Conservation (phyloP, 2,329 filamentous ascomycete genomes). For the Aaosphaeria arxii region DNA sequence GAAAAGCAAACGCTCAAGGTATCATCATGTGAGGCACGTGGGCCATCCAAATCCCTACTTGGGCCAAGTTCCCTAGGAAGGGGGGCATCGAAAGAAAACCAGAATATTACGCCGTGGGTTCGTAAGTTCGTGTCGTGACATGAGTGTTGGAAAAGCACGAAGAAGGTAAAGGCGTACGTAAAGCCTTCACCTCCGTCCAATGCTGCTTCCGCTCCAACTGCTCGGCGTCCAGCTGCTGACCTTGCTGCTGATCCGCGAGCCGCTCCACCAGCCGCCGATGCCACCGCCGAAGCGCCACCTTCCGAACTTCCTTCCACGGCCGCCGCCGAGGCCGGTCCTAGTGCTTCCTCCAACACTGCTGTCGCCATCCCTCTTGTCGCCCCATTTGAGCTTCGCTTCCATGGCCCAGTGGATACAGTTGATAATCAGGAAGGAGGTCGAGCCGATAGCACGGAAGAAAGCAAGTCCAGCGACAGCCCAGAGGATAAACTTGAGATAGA, state of each 20-base stretch:
- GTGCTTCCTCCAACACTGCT: slow-evolving; percentile 10
- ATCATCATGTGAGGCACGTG: too few species aligned
- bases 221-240: slow-evolving; percentile 30
- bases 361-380: slow-evolving; percentile 25
- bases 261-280: slow-evolving; percentile 37
- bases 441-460: slow-evolving; percentile 82
- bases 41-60: too few species aligned
- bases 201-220: slow-evolving; percentile 31
- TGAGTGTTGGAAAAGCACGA: too few species aligned
- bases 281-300: slow-evolving; percentile 14
- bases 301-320: slow-evolving; percentile 24
- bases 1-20: too few species aligned
- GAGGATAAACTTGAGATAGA: slow-evolving; percentile 88
- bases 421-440: slow-evolving; percentile 76
- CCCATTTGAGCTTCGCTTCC: slow-evolving; percentile 73
- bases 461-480: slow-evolving; percentile 88
- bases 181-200: slow-evolving; percentile 5
- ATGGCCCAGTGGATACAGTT: slow-evolving; percentile 81
- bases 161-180: too few species aligned
- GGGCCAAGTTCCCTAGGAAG: too few species aligned
- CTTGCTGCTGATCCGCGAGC: slow-evolving; percentile 37
- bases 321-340: slow-evolving; percentile 24
- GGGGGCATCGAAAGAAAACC: too few species aligned
- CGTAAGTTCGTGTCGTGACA: too few species aligned
- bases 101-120: too few species aligned